phyloP scores from a whole-genome alignment of 2,329 filamentous ascomycete species.

The Trichoderma koningiopsis region DNA sequence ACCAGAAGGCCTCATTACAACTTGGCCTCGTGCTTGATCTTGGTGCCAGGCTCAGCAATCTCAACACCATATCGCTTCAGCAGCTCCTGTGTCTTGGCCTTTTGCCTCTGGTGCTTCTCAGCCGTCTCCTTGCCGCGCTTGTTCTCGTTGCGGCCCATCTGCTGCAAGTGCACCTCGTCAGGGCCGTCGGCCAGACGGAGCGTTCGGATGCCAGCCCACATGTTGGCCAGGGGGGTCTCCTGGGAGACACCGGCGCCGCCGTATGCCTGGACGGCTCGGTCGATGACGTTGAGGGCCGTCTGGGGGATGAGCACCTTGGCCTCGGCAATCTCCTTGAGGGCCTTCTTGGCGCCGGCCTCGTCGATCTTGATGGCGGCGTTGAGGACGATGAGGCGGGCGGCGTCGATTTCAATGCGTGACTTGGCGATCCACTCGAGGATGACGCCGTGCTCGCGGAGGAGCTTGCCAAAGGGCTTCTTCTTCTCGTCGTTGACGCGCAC shows the following conservation, averaged over 20 bases:
- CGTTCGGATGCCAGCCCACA: constrained; percentile 81
- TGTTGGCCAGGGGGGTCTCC: constrained; percentile 85
- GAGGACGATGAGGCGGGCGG: constrained; percentile 83
- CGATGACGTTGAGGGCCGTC: constrained; percentile 82
- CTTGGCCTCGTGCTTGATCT: constrained; percentile 52
- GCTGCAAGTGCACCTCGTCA: constrained; percentile 89
- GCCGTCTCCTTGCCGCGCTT: constrained; percentile 64
- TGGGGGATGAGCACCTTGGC: constrained; percentile 90
- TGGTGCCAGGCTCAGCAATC: constrained; percentile 53
- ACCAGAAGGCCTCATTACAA: constrained; percentile 39
- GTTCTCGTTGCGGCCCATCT: constrained; percentile 81
- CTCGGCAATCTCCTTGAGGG: constrained; percentile 90
- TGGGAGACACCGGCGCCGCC: constrained; percentile 90
- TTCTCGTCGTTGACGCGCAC: constrained; percentile 88
- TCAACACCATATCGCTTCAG: constrained; percentile 59
- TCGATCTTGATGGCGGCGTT: constrained; percentile 97
- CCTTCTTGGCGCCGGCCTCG: constrained; percentile 81
- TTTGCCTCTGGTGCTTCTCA: constrained; percentile 65
- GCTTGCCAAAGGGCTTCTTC: constrained; percentile 90
- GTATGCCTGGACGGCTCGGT: constrained; percentile 90
- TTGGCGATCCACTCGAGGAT: constrained; percentile 94
- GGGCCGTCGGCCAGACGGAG: constrained; percentile 89
- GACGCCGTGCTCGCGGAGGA: constrained; percentile 84
- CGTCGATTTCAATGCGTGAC: constrained; percentile 91
- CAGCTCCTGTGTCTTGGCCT: constrained; percentile 64